These are phyloP conservation scores for Pythium brachiatum DNA, from an alignment of 352 stramenopile genomes.

Conservation along the genomic window DNA sequence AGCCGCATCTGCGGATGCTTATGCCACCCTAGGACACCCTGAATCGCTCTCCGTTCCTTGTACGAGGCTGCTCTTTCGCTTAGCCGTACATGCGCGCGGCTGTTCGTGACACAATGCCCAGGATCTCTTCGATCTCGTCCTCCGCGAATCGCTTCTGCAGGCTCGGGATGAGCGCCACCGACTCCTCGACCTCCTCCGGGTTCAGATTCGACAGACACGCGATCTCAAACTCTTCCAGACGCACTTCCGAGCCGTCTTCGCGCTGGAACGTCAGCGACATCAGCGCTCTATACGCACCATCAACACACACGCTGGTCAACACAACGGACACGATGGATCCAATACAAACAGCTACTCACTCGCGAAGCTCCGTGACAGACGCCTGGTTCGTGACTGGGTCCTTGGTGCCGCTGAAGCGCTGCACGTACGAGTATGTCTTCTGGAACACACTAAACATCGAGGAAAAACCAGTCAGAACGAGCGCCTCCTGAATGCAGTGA, in stretches of 20 bases:
- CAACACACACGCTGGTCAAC: background rate
- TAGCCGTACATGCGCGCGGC: conserved; percentile 85
- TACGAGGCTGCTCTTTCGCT: background rate
- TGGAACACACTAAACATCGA: conserved; percentile 73
- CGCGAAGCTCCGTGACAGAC: conserved; percentile 84
- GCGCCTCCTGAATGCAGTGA: no score
- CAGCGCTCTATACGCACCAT: conserved; percentile 45
- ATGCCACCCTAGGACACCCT: no score
- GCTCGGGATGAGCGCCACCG: conserved; percentile 85
- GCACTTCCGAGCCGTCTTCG: conserved; percentile 76
- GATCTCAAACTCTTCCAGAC: conserved; percentile 89
- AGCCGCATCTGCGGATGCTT: no score
- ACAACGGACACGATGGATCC: background rate
- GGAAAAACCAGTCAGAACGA: background rate
- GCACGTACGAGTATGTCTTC: conserved; percentile 91
- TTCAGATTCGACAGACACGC: conserved; percentile 89
- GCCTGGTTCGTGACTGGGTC: conserved; percentile 89
- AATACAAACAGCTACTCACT: conserved; percentile 41
- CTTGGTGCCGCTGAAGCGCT: conserved; percentile 90
- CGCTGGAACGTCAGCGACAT: conserved; percentile 85
- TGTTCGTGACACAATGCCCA: conserved; percentile 85
- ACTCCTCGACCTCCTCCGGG: conserved; percentile 86
- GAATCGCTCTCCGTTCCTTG: background rate
- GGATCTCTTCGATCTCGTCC: conserved; percentile 89
- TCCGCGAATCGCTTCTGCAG: conserved; percentile 87